These are phyloP conservation scores for Naganishia albida DNA, from an alignment of 1,284 basidiomycete species.

Conservation along the genomic window DNA sequence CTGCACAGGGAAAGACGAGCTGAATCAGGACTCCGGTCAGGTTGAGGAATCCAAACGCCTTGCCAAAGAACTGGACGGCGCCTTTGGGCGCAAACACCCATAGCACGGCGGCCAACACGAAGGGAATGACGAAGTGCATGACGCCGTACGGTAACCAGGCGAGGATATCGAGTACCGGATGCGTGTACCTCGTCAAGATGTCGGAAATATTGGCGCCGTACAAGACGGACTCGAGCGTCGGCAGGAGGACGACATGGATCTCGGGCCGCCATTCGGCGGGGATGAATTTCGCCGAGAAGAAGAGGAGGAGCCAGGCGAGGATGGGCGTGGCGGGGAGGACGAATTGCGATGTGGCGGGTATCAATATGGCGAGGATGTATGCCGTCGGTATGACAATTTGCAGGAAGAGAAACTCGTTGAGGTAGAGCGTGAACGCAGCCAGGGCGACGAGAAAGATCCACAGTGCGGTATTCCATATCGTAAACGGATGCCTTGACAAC, in stretches of 20 bases:
- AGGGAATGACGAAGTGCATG: slow-evolving; percentile 81
- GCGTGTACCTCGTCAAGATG: slow-evolving; percentile 89
- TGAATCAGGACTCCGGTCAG: slow-evolving; percentile 85
- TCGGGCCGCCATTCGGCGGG: slow-evolving; percentile 71
- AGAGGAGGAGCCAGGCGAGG: slow-evolving; percentile 79
- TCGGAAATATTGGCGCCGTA: slow-evolving; percentile 98
- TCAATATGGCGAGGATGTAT: slow-evolving; percentile 68
- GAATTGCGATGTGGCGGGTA: slow-evolving; percentile 91
- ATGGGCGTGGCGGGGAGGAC: slow-evolving; percentile 86
- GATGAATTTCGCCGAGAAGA: slow-evolving; percentile 84
- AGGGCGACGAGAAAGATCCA: slow-evolving; percentile 63
- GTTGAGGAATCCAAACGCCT: slow-evolving; percentile 92
- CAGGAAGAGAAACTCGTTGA: slow-evolving; percentile 68
- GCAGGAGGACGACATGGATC: slow-evolving; percentile 88
- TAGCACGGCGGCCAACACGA: slow-evolving; percentile 73
- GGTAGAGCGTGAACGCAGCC: slow-evolving; percentile 71
- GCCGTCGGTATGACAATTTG: slow-evolving; percentile 79
- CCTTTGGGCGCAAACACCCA: slow-evolving; percentile 79
- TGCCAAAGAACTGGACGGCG: slow-evolving; percentile 80
- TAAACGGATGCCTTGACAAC: slow-evolving; percentile 65
- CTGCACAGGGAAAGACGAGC: slow-evolving; percentile 86
- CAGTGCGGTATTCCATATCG: slow-evolving; percentile 61
- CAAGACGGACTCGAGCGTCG: slow-evolving; percentile 88
- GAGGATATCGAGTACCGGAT: slow-evolving; percentile 84
- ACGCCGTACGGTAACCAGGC: slow-evolving; percentile 97